These are phyloP conservation scores for Sindora glabra DNA, from an alignment of 306 rosid species.

Conservation along the genomic window DNA sequence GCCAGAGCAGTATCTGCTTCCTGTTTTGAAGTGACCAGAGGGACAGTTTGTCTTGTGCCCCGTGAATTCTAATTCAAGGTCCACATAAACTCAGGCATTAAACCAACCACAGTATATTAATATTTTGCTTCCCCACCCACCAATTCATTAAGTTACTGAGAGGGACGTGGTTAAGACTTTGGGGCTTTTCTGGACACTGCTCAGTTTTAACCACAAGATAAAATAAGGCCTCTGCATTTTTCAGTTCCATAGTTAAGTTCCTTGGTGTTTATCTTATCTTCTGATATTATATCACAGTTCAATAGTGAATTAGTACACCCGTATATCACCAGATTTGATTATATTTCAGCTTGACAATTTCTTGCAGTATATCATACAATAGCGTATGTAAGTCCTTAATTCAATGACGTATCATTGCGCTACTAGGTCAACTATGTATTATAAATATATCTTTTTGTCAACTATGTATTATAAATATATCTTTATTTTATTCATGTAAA, in stretches of 20 bases:
- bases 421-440: too few species aligned
- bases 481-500: constrained; percentile 8
- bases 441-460: neutral
- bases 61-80: constrained; percentile 43
- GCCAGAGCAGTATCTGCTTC: constrained; percentile 41
- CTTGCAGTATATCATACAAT: too few species aligned
- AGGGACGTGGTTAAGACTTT: neutral
- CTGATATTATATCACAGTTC: too few species aligned
- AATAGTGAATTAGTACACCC: too few species aligned
- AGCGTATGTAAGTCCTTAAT: too few species aligned
- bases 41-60: constrained; percentile 50
- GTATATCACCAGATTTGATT: too few species aligned
- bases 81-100: neutral
- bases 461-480: neutral
- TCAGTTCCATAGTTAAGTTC: neutral
- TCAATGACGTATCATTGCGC: too few species aligned
- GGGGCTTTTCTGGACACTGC: neutral
- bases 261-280: neutral
- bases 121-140: too few species aligned
- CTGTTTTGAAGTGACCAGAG: constrained; percentile 67
- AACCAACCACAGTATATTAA: too few species aligned
- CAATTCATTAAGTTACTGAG: too few species aligned
- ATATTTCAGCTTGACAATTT: too few species aligned
- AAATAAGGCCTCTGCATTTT: constrained; percentile 15
- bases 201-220: constrained; percentile 14